A percentile compares a stretch with the other conserved stretches of the same genome.
Conservation (phyloP, 257 asterid species). For the Mentha longifolia region DNA sequence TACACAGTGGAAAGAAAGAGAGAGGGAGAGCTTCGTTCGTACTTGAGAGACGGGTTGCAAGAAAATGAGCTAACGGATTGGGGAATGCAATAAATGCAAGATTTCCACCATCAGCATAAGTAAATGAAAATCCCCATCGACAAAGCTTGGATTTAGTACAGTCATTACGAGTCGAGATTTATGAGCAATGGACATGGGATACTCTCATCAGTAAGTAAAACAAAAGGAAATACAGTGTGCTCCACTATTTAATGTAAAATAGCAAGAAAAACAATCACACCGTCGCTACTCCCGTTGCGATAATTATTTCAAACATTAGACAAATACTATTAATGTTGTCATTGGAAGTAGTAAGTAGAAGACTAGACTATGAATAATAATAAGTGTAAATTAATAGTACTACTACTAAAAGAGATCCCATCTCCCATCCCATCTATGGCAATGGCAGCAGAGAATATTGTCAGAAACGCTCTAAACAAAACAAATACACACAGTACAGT, state of each 20-base stretch:
- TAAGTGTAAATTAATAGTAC: background rate
- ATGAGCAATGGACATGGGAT: background rate
- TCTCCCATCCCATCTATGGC: slow-evolving; percentile 8
- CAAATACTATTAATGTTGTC: slow-evolving; percentile 6
- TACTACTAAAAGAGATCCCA: slow-evolving; percentile 35
- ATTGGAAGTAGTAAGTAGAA: background rate
- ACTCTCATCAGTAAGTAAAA: too few relatives aligned
- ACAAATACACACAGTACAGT: slow-evolving; percentile 5
- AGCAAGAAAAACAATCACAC: background rate
- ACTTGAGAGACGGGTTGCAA: background rate
- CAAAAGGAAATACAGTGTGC: background rate
- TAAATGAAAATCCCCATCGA: slow-evolving; percentile 32
- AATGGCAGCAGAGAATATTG: slow-evolving; percentile 47
- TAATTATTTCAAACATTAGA: slow-evolving; percentile 2
- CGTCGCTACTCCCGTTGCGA: background rate
- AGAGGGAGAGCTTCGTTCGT: background rate
- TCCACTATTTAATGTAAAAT: background rate
- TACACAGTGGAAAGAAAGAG: background rate
- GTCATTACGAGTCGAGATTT: slow-evolving; percentile 3
- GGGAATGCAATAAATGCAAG: slow-evolving; percentile 44
- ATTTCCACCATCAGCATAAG: slow-evolving; percentile 19
- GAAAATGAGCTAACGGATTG: slow-evolving; percentile 17
- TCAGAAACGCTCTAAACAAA: slow-evolving; percentile 37
- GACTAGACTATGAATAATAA: background rate
- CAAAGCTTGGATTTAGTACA: slow-evolving; percentile 31